Evolutionary conservation across 164 flowering plant genomes (phyloP), one percentile per base, ranked within the genome.

Genomic region (Pachysandra terminalis): DNA sequence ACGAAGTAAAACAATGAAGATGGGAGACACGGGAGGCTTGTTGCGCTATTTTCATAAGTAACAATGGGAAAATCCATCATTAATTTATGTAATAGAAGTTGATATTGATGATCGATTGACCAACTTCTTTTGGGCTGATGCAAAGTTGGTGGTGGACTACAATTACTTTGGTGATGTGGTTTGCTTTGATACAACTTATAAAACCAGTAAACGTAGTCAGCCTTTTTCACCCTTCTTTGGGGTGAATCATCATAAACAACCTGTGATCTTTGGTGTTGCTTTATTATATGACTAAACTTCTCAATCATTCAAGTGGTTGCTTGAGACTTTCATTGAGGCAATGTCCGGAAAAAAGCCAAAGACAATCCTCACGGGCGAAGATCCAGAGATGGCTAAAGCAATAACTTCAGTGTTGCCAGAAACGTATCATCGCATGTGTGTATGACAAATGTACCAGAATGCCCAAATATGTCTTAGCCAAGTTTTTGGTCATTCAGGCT

Each of bases 61-160:
- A 40, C 63, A 37, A 57, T 64, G 28, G 35, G 49, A 59, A 21
- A 66, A 68, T 56, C 76, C 71, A 17, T 75, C 71, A 37, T 72
- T 72, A 52, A 63, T 64, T 59, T 77, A 73, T 45, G 68, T 67
- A 0, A 22, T 66, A 16, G 76, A 73, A 24, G 41, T 77, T 5
- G 77, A 77, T 62, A 25, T 52, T n/a, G 72, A 71, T 52, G 78
- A 71, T 51, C 53, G 58, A 57, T 57, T 76, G 45, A 75, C 65
- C 52, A 68, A 73, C 28, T 58, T 73, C 32, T 77, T 77, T 67
- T 77, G 77, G 77, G 74, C 77, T 1, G 80, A 77, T 69, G 76
- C 62, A 14, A 57, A 60, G 9, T 70, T 66, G 77, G 55, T 73
- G n/a, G 23, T 57, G 17, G 79, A 75, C 15, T 75, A 78, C 63